Evolutionary conservation across 768 basidiomycete species (phyloP).

Genomic region (Russula ochroleuca): DNA sequence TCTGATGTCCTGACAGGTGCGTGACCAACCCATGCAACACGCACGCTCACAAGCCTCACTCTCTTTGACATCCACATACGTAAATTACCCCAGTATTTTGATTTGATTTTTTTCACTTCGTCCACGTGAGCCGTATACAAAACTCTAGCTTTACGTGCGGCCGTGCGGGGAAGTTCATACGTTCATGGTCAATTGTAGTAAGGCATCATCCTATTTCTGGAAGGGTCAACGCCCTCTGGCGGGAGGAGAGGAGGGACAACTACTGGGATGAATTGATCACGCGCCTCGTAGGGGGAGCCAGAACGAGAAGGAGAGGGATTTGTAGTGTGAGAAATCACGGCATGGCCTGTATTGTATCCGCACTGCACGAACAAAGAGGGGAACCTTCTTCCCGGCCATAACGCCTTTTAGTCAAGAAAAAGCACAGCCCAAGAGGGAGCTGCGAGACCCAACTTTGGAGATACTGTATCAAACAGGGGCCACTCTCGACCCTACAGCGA

Average conservation of each 20-base stretch:
- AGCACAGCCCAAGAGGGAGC: not conserved
- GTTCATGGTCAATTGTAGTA: not conserved
- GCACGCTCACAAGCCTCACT: not conserved
- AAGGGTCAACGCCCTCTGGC: not conserved
- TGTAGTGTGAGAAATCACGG: constrained; percentile 3
- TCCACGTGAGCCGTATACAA: not conserved
- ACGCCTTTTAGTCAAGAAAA: constrained; percentile 5
- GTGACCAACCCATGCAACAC: not conserved
- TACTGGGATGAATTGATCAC: not conserved
- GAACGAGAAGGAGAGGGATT: not conserved
- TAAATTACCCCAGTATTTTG: not conserved
- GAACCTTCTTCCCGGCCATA: not conserved
- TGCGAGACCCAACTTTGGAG: not conserved
- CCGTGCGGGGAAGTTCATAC: not conserved
- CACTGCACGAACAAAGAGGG: not conserved
- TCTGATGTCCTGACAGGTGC: too few species aligned
- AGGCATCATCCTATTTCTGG: not conserved
- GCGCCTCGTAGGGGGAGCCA: not conserved
- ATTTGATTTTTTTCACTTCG: not conserved
- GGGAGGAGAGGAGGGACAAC: not conserved
- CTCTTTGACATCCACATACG: constrained; percentile 8
- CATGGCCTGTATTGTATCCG: not conserved
- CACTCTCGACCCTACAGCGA: not conserved
- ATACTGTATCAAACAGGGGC: not conserved
- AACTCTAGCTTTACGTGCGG: not conserved